Conservation (phyloP, 306 rosid species). For the Inga laurina region DNA sequence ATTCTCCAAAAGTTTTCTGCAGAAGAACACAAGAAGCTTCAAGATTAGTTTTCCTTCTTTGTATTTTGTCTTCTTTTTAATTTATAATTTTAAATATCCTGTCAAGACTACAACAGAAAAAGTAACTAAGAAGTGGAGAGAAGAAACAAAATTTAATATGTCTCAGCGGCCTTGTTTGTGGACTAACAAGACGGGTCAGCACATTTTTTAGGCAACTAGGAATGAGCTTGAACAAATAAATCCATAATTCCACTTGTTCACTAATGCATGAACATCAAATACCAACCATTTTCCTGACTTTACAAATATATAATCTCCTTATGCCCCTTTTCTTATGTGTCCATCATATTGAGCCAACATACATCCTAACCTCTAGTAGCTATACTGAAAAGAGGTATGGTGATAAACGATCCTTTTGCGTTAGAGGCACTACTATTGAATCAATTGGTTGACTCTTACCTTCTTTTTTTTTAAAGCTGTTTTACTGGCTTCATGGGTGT, state of each 20-base stretch:
- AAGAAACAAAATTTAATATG: not conserved
- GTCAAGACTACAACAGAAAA: conserved; percentile 3
- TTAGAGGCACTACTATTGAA: not conserved
- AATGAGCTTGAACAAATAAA: not conserved
- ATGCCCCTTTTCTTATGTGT: not conserved
- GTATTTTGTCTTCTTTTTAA: not conserved
- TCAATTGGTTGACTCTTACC: not conserved
- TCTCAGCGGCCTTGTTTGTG: not conserved
- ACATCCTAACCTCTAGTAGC: not conserved
- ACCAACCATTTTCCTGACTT: not conserved
- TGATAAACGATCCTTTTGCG: not conserved
- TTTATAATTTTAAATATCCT: not conserved
- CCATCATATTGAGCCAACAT: not conserved
- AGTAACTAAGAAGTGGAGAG: conserved; percentile 3
- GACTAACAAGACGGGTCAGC: not conserved
- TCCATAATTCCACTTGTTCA: not conserved
- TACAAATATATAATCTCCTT: not conserved
- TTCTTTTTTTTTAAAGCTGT: not conserved
- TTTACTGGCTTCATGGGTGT: not conserved
- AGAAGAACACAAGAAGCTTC: conserved; percentile 27
- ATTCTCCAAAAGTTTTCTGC: conserved; percentile 88
- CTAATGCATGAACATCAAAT: conserved; percentile 1
- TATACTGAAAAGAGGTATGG: not conserved
- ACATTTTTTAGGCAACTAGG: not conserved
- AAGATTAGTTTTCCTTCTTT: conserved; percentile 25